Percentiles rank a stretch among this genome's conserved stretches.
These are phyloP conservation scores for Neurospora crassa DNA, from an alignment of 2,329 filamentous ascomycete genomes.

Conservation along the genomic window DNA sequence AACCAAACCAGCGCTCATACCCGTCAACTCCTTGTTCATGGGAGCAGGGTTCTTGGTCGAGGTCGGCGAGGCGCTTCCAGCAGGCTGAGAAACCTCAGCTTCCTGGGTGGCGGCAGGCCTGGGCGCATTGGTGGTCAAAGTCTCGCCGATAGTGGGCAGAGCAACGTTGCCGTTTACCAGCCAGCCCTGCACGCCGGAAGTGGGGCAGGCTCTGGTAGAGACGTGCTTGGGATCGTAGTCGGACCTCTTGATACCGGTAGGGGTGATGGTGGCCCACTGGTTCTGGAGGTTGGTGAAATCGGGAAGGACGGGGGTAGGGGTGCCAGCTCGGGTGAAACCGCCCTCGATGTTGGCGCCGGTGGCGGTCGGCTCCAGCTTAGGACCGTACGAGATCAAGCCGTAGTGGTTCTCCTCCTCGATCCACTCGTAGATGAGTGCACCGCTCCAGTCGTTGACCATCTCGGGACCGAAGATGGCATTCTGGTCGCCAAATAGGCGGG, in stretches of 20 bases:
- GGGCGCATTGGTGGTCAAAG: conserved; percentile 21
- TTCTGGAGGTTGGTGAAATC: conserved; percentile 71
- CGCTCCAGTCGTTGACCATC: conserved; percentile 64
- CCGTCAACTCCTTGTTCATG: conserved; percentile 36
- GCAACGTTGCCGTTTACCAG: conserved; percentile 58
- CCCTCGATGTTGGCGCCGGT: conserved; percentile 48
- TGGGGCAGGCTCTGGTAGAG: conserved; percentile 60
- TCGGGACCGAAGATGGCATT: conserved; percentile 63
- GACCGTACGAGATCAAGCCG: conserved; percentile 68
- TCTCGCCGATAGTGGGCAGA: conserved; percentile 60
- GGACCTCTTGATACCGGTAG: conserved; percentile 56
- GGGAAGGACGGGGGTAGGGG: conserved; percentile 60
- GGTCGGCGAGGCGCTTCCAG: conserved; percentile 12
- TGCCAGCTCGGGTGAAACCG: conserved; percentile 62
- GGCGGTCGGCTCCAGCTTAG: conserved; percentile 40
- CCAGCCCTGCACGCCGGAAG: conserved; percentile 61
- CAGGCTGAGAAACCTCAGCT: conserved; percentile 14
- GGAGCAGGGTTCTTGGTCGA: conserved; percentile 32
- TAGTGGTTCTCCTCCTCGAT: conserved; percentile 78
- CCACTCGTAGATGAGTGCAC: conserved; percentile 84
- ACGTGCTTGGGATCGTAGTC: conserved; percentile 54
- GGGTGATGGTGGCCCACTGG: conserved; percentile 65
- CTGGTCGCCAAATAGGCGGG: conserved; percentile 62
- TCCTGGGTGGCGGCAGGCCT: conserved; percentile 24
- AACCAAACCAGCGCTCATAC: conserved; percentile 38